phyloP scores from a whole-genome alignment of 2,329 filamentous ascomycete species.

The Coniochaeta sp. region DNA sequence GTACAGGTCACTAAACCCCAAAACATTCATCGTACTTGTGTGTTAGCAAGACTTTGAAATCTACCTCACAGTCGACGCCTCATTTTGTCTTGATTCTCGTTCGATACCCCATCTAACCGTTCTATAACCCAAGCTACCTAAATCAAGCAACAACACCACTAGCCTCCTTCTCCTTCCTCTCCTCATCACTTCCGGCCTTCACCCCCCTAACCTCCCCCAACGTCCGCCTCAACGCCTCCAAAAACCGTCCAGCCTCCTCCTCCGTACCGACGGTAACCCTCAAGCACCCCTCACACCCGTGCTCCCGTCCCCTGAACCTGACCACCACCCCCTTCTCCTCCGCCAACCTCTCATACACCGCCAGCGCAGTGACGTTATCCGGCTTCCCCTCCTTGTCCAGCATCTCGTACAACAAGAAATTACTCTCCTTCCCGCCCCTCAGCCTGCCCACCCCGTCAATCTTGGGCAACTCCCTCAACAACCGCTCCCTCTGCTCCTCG shows the following conservation, averaged over 20 bases:
- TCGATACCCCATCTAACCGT: no score
- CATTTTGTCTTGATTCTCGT: no score
- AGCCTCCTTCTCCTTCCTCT: conserved; percentile 26
- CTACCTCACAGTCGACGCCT: no score
- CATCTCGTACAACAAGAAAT: conserved; percentile 89
- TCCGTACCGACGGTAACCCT: conserved; percentile 94
- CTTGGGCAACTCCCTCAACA: conserved; percentile 65
- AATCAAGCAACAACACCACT: conserved; percentile 28
- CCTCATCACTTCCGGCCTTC: conserved; percentile 21
- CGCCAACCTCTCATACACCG: conserved; percentile 77
- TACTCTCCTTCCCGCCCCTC: conserved; percentile 71
- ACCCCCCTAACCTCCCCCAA: conserved; percentile 36
- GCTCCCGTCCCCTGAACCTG: conserved; percentile 85
- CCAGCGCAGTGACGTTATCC: conserved; percentile 70
- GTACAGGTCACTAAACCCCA: no score
- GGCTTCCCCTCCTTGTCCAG: conserved; percentile 65
- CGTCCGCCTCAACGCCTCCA: conserved; percentile 55
- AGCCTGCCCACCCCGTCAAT: conserved; percentile 75
- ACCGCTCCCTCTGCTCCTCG: conserved; percentile 64
- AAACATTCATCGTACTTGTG: no score
- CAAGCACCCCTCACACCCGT: conserved; percentile 81
- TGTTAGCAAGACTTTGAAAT: no score
- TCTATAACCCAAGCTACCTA: no score
- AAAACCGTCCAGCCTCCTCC: conserved; percentile 71
- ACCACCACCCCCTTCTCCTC: conserved; percentile 87